Conservation (phyloP, 2,329 filamentous ascomycete genomes). For the Drechmeria coniospora region DNA sequence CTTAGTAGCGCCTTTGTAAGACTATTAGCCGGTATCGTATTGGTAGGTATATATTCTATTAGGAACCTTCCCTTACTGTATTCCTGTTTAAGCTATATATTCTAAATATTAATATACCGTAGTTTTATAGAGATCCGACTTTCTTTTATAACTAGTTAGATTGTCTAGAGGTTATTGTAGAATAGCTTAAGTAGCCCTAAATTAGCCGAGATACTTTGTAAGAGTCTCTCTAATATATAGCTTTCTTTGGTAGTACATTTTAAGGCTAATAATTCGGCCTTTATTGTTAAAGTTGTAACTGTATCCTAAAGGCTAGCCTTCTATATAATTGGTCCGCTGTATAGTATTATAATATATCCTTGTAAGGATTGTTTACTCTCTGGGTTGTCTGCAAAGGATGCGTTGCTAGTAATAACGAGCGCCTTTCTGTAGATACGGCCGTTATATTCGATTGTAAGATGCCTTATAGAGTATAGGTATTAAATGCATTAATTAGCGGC, state of each 20-base stretch:
- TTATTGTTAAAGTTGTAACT: background rate
- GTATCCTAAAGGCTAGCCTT: slow-evolving; percentile 1
- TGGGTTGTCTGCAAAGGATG: slow-evolving; percentile 1
- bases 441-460: background rate
- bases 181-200: background rate
- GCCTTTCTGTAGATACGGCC: background rate
- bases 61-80: slow-evolving; percentile 1
- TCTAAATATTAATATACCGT: slow-evolving; percentile 2
- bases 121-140: slow-evolving; percentile 1
- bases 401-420: background rate
- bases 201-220: background rate
- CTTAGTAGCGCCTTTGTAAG: background rate
- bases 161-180: slow-evolving; percentile 1
- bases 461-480: background rate
- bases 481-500: background rate
- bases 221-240: background rate
- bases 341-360: background rate
- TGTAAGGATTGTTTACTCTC: background rate
- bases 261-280: background rate
- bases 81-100: slow-evolving; percentile 3
- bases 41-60: background rate
- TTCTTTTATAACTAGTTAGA: background rate
- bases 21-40: slow-evolving; percentile 1
- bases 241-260: background rate
- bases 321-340: background rate